phyloP scores from a whole-genome alignment of 2,329 filamentous ascomycete genomes.

The Xylaria sp. region DNA sequence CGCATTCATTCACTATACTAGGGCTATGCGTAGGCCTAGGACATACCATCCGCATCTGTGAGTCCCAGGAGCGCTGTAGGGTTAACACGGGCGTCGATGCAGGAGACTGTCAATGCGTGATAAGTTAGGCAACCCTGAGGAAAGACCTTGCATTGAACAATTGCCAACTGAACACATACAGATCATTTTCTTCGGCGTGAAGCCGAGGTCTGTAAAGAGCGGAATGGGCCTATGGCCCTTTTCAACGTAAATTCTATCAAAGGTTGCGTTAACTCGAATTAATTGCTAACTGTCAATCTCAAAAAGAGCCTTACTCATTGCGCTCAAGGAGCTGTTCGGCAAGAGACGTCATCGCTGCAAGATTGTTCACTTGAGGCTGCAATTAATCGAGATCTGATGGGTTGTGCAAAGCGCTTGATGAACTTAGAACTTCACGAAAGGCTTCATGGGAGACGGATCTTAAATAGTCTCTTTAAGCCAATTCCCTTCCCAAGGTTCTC shows the following conservation, averaged over 20 bases:
- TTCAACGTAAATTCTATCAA: background rate
- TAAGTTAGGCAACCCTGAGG: background rate
- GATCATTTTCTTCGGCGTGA: constrained; percentile 7
- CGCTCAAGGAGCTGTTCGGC: constrained; percentile 7
- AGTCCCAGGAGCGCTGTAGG: constrained; percentile 5
- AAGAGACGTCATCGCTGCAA: background rate
- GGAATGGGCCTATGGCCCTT: constrained; percentile 1
- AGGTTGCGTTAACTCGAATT: background rate
- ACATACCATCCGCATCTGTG: constrained; percentile 3
- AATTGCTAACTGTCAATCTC: background rate
- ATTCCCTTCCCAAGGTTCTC: too few relatives aligned
- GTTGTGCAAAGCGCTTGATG: background rate
- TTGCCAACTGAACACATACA: background rate
- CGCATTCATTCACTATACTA: background rate
- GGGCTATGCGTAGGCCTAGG: too few relatives aligned
- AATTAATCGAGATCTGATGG: background rate
- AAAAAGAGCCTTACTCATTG: background rate
- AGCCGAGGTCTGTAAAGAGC: background rate
- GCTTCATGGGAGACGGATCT: background rate
- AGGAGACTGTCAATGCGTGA: constrained; percentile 4
- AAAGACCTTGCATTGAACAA: too few relatives aligned
- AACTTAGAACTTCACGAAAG: background rate
- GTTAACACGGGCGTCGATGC: constrained; percentile 1
- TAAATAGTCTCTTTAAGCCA: too few relatives aligned
- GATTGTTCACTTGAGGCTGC: too few relatives aligned